Evolutionary conservation across 2,329 filamentous ascomycete genomes (phyloP).

Genomic region (Endothia cerciana): DNA sequence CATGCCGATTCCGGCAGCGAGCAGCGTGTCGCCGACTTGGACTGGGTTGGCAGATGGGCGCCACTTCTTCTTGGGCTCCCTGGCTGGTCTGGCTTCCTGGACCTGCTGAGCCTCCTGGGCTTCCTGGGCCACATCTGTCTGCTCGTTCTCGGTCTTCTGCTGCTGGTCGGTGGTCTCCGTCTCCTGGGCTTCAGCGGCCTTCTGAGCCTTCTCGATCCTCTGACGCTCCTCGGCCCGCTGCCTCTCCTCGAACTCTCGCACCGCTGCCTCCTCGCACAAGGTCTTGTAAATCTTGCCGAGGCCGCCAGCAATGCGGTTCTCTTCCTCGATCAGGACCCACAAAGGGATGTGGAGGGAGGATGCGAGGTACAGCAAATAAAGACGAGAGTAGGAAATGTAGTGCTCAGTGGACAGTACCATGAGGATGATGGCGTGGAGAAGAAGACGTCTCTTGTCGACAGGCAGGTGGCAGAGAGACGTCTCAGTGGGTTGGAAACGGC

Average conservation of each 20-base stretch:
- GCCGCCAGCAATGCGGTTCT: constrained; percentile 74
- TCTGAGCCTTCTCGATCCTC: constrained; percentile 12
- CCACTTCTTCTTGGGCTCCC: constrained; percentile 64
- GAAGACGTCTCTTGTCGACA: constrained; percentile 64
- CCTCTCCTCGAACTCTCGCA: constrained; percentile 39
- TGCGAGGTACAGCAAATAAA: constrained; percentile 70
- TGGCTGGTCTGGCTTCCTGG: constrained; percentile 61
- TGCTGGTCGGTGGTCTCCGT: constrained; percentile 48
- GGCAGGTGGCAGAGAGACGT: constrained; percentile 64
- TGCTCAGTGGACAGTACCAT: constrained; percentile 76
- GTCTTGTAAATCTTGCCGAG: constrained; percentile 73
- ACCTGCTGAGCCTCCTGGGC: constrained; percentile 60
- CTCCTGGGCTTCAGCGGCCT: constrained; percentile 3
- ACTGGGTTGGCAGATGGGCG: constrained; percentile 70
- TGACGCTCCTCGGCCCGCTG: constrained; percentile 13
- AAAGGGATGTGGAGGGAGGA: constrained; percentile 72
- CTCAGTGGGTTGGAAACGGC: constrained; percentile 60
- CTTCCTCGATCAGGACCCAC: constrained; percentile 68
- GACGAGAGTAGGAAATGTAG: constrained; percentile 74
- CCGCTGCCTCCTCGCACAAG: constrained; percentile 51
- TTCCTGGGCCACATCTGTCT: constrained; percentile 63
- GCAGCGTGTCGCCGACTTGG: constrained; percentile 58
- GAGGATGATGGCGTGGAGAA: constrained; percentile 74
- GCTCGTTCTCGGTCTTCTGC: constrained; percentile 48
- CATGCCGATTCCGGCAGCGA: constrained; percentile 77